Evolutionary conservation across 257 asterid genomes (phyloP).

Genomic region (Salvia splendens): DNA sequence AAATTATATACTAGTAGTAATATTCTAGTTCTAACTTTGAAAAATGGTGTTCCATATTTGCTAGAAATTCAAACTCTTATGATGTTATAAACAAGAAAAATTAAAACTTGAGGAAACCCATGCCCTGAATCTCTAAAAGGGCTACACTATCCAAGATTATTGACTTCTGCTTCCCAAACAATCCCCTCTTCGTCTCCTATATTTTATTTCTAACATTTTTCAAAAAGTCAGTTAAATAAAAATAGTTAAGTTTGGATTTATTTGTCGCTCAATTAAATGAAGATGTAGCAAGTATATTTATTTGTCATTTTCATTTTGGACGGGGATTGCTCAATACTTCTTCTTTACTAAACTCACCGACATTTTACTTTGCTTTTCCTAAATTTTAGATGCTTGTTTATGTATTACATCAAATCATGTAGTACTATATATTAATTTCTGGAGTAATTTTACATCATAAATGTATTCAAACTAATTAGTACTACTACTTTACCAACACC

Average conservation of each 20-base stretch:
- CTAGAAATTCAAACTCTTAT: slow-evolving; percentile 31
- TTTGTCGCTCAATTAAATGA: too few species aligned
- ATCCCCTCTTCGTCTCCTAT: slow-evolving; percentile 20
- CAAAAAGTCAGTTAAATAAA: slow-evolving; percentile 5
- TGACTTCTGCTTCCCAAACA: slow-evolving; percentile 50
- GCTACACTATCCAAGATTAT: slow-evolving; percentile 55
- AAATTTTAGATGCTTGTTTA: not conserved
- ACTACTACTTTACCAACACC: not conserved
- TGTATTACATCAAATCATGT: not conserved
- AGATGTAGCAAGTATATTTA: not conserved
- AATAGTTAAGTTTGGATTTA: too few species aligned
- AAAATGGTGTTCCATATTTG: slow-evolving; percentile 19
- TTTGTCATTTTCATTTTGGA: slow-evolving; percentile 1
- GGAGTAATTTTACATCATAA: not conserved
- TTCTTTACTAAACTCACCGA: not conserved
- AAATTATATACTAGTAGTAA: not conserved
- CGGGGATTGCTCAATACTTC: not conserved
- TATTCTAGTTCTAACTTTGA: not conserved
- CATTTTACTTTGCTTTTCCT: not conserved
- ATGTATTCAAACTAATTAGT: not conserved
- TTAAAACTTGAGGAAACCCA: slow-evolving; percentile 68
- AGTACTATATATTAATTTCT: not conserved
- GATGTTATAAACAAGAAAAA: slow-evolving; percentile 45
- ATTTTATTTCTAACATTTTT: not conserved
- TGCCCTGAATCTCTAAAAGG: slow-evolving; percentile 42